Conservation (phyloP, 2,329 filamentous ascomycete genomes). For the Clathrospora elynae region DNA sequence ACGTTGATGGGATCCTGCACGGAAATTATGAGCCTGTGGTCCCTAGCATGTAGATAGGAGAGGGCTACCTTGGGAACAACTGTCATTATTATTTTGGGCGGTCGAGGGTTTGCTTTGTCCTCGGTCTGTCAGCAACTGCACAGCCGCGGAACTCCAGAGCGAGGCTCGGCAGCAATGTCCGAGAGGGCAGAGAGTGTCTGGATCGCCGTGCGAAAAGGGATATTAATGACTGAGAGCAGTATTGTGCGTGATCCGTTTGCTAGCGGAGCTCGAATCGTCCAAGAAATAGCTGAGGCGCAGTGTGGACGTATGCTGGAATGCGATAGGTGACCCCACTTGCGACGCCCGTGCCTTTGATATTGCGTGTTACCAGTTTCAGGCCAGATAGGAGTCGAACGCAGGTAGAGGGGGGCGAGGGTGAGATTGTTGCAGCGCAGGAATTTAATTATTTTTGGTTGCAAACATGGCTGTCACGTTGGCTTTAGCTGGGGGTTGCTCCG, state of each 20-base stretch:
- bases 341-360: constrained; percentile 29
- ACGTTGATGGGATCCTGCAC: constrained; percentile 49
- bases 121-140: constrained; percentile 27
- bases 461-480: no score
- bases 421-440: constrained; percentile 21
- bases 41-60: no score
- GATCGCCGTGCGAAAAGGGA: no score
- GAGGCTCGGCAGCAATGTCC: constrained; percentile 31
- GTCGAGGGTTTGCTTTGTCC: constrained; percentile 23
- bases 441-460: constrained; percentile 28
- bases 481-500: no score
- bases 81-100: no score
- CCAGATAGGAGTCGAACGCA: constrained; percentile 5
- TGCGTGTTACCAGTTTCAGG: constrained; percentile 23
- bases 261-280: constrained; percentile 15
- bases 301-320: constrained; percentile 38
- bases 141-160: constrained; percentile 27
- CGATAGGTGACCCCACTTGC: constrained; percentile 29
- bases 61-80: constrained; percentile 46
- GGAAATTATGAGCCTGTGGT: no score
- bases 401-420: constrained; percentile 5
- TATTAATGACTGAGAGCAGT: no score
- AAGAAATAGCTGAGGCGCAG: constrained; percentile 22
- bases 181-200: constrained; percentile 19
- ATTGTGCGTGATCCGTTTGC: constrained; percentile 19